Percentiles rank a stretch among this genome's conserved stretches.
These are phyloP conservation scores for Fraxinus quadrangulata DNA, from an alignment of 257 asterid species.

Conservation along the genomic window DNA sequence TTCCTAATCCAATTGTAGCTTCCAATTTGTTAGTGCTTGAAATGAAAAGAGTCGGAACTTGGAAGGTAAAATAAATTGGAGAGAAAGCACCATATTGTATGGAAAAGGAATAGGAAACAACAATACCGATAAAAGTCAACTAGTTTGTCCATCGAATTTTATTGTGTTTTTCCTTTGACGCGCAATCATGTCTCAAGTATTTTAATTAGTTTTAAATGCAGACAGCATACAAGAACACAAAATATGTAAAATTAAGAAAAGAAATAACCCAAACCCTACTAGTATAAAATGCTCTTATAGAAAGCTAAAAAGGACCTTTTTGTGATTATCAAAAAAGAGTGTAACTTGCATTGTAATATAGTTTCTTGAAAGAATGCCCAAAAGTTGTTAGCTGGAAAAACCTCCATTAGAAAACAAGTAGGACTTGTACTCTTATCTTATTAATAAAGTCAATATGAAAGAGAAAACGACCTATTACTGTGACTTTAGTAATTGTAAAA, in stretches of 20 bases:
- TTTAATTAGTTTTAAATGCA: no score
- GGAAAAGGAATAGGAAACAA: not conserved
- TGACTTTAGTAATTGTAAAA: not conserved
- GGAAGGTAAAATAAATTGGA: not conserved
- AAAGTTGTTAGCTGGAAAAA: slow-evolving; percentile 35
- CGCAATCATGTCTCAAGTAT: not conserved
- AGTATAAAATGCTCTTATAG: slow-evolving; percentile 31
- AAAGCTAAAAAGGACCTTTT: slow-evolving; percentile 73
- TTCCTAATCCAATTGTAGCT: not conserved
- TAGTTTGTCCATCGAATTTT: no score
- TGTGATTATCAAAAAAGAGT: slow-evolving; percentile 53
- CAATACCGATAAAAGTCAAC: no score
- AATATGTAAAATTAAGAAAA: slow-evolving; percentile 5
- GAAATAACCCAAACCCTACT: slow-evolving; percentile 21
- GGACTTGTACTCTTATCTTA: slow-evolving; percentile 37
- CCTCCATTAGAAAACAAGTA: slow-evolving; percentile 31
- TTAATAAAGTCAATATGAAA: slow-evolving; percentile 40
- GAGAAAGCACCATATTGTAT: no score
- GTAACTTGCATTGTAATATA: slow-evolving; percentile 52
- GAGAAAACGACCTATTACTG: not conserved
- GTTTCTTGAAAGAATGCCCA: slow-evolving; percentile 36
- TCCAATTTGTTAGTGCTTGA: not conserved
- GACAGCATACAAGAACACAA: slow-evolving; percentile 5
- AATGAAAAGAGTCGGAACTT: not conserved
- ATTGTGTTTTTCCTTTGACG: no score